Base-by-base conservation (phyloP, 495 filamentous ascomycete genomes). In the Podospora bellae-mahoneyi region DNA sequence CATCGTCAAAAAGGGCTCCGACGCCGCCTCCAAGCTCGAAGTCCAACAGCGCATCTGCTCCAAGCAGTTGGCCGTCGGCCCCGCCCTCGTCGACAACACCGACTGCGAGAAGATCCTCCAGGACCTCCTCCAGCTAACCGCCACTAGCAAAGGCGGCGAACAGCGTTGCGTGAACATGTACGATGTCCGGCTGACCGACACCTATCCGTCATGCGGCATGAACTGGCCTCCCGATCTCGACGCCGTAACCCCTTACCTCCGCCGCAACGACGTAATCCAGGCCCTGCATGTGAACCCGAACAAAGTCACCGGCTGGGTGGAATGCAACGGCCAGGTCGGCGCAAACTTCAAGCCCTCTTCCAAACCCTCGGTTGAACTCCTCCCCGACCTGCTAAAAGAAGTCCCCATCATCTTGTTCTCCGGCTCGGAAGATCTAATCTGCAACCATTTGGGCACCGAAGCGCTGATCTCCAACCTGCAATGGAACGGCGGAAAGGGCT, bases 381-480 rank as follows among this genome's bases (percentile, higher is more conserved):
- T 99, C 30, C 94, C 95, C 0, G 87, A 84, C 9, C 76, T 99
- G 32, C 82, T 98, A 6, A 84, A 89, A 72, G 83, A 92, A 56
- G 77, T 98, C 23, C 89, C 89, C 18, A 82, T 95, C 20, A 75
- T 96, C 2, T 87, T 99, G 26, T 99, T 98, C 83, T 96, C 92
- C 20, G 95, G 95, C 66, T 91, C 95, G 69, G 86, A 94, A 73
- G 95, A 99, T 75, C 80, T 97, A 10, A 98, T 99, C 69, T 99
- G 95, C 83, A 99, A 98, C 76, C 93, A 99, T 76, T 82, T 98
- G 19, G 95, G 95, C 60, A 99, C 95, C 2, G 95, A 99, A 75
- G 86, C 90, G 30, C 76, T 97, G 60, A 97, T 99, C 76, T 87
- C 91, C 77, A 93, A 92, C 78, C 90, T 99, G 88, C 81, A 90